Base-by-base conservation (phyloP, 148 eudicot species). In the Suaeda aralocaspica region DNA sequence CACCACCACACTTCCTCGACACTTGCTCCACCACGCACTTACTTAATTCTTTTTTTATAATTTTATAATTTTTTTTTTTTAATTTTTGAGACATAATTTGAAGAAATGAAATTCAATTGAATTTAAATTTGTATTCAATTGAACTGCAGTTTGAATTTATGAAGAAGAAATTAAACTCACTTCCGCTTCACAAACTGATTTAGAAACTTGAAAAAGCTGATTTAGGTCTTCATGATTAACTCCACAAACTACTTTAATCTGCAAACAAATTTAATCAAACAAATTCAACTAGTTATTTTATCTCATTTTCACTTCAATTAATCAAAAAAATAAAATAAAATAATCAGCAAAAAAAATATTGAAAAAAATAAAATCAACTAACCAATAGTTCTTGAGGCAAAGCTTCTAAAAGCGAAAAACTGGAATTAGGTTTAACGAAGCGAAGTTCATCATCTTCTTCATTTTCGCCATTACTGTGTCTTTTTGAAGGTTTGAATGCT, bases 221-320 rank as follows among this genome's bases (percentile, higher is more conserved):
- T 91, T 85, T 58, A 91, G 82, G 79, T 91, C 97, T 39, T 88
- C 91, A 62, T 91, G 97, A 66, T 87, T 79, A 16, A 88, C 94
- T 13, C 92, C 91, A 53, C 97, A 88, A 50, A 88, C 29, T 33
- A 91, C 82, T 80, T 80, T 87, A 62, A 88, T 78, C 97, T 91
- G 97, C 45, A 63, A n/a, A 36, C 22, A 73, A 56, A 63, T 41
- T 28, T 18, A 79, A 55, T 33, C 24, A 70, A 69, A 52, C 7
- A 18, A 19, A 41, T 64, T 58, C 22, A 45, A 51, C 13, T n/a
- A n/a, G n/a, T n/a, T n/a, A n/a, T n/a, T 58, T 30, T 15, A 60
- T 11, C 21, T 26, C 44, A 3, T 8, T 18, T 49, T 25, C 52
- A 46, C 26, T 68, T 71, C 19, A 70, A 39, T 30, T 3, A 8